phyloP scores from a whole-genome alignment of 1,139 yeast species.

The Cylindricascospora bacillispora region DNA sequence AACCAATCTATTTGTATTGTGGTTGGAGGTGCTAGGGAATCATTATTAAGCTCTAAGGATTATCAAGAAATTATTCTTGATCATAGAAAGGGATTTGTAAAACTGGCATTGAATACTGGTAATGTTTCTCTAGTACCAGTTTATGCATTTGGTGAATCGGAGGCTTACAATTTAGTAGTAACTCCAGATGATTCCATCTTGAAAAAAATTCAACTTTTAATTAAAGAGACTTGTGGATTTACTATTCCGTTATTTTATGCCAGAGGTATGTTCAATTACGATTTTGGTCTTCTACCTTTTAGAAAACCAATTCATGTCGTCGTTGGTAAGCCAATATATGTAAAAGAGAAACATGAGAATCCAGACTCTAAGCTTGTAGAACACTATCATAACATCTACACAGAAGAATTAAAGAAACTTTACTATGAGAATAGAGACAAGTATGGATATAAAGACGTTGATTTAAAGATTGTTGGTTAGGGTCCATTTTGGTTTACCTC shows the following conservation, averaged over 20 bases:
- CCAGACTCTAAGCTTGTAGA: slow-evolving; percentile 44
- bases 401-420: slow-evolving; percentile 50
- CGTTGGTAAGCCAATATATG: slow-evolving; percentile 68
- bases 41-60: slow-evolving; percentile 56
- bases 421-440: slow-evolving; percentile 58
- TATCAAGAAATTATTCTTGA: slow-evolving; percentile 53
- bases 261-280: slow-evolving; percentile 83
- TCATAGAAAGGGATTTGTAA: slow-evolving; percentile 79
- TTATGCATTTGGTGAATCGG: slow-evolving; percentile 88
- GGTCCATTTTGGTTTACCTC: no score
- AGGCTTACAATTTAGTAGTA: slow-evolving; percentile 50
- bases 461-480: slow-evolving; percentile 27
- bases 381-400: slow-evolving; percentile 59
- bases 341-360: slow-evolving; percentile 36
- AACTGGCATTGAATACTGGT: slow-evolving; percentile 70
- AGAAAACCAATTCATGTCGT: slow-evolving; percentile 70
- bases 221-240: slow-evolving; percentile 63
- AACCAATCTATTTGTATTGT: slow-evolving; percentile 76
- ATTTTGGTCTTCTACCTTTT: slow-evolving; percentile 82
- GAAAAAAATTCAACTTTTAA: slow-evolving; percentile 49
- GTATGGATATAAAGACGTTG: slow-evolving; percentile 38
- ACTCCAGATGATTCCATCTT: slow-evolving; percentile 44
- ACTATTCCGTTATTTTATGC: slow-evolving; percentile 89
- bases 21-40: slow-evolving; percentile 92
- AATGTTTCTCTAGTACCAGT: slow-evolving; percentile 75